These are phyloP conservation scores for Fusarium agapanthi DNA, from an alignment of 2,329 filamentous ascomycete species.

Conservation along the genomic window DNA sequence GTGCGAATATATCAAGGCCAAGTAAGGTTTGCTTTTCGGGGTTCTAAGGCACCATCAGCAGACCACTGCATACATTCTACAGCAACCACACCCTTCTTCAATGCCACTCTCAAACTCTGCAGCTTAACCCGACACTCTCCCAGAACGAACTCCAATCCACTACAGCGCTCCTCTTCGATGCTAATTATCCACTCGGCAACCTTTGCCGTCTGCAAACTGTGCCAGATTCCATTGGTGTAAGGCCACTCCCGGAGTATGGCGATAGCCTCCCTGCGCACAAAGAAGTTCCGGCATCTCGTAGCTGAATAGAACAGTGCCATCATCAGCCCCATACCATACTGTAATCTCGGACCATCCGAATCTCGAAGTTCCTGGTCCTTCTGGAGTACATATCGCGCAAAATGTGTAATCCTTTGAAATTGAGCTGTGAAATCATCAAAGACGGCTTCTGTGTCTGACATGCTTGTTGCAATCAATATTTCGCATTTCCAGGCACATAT, in stretches of 20 bases:
- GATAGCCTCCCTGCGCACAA: not conserved
- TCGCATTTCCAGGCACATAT: not conserved
- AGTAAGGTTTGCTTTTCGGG: not conserved
- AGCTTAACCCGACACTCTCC: not conserved
- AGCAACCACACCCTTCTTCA: not conserved
- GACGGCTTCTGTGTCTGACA: not conserved
- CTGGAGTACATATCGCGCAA: not conserved
- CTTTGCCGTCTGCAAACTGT: not conserved
- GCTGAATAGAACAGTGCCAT: not conserved
- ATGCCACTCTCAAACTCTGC: not conserved
- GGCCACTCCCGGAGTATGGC: not conserved
- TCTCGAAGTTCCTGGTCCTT: not conserved
- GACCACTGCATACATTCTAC: not conserved
- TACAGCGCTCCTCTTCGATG: not conserved
- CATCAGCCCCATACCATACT: not conserved
- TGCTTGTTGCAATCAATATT: not conserved
- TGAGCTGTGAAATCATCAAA: not conserved
- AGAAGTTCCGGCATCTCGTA: not conserved
- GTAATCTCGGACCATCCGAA: not conserved
- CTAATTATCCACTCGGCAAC: not conserved
- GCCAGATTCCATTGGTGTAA: not conserved
- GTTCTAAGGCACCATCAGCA: not conserved
- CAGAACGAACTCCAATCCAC: not conserved
- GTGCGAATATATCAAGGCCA: not conserved
- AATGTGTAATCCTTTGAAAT: not conserved